phyloP scores from a whole-genome alignment of 768 basidiomycete genomes.

The Mycena kentingensis region DNA sequence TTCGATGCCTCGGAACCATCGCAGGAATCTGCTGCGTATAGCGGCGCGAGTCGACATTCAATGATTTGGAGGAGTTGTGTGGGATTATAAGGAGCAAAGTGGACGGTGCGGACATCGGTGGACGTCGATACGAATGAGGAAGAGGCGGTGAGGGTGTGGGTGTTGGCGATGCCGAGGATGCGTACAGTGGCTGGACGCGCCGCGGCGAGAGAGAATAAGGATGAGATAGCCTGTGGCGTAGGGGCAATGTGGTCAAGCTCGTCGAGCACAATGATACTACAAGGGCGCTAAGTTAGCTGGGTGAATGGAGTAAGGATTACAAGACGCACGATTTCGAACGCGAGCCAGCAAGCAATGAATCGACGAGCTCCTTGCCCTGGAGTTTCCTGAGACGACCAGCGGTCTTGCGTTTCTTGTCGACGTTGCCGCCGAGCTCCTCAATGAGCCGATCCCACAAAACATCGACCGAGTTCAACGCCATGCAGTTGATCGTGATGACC shows the following conservation, averaged over 20 bases:
- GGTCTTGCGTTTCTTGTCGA: conserved; percentile 37
- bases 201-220: conserved; percentile 71
- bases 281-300: conserved; percentile 19
- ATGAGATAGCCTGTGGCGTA: conserved; percentile 55
- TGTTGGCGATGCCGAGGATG: conserved; percentile 86
- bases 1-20: conserved; percentile 16
- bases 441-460: conserved; percentile 69
- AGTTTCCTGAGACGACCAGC: conserved; percentile 38
- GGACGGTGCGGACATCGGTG: conserved; percentile 59
- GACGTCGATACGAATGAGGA: conserved; percentile 39
- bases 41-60: conserved; percentile 57
- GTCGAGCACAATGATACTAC: conserved; percentile 77
- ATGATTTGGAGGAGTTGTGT: conserved; percentile 71
- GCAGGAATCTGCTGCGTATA: conserved; percentile 42
- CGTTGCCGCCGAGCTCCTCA: conserved; percentile 49
- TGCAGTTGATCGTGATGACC: conserved; percentile 73
- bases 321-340: conserved; percentile 54
- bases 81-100: conserved; percentile 80
- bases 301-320: conserved; percentile 2
- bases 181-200: conserved; percentile 55
- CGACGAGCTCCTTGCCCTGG: conserved; percentile 52
- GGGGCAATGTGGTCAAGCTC: conserved; percentile 83
- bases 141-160: conserved; percentile 76
- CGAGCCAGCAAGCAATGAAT: conserved; percentile 44
- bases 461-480: conserved; percentile 70